A percentile compares a stretch with the other conserved stretches of the same genome.
Conservation (phyloP, 1,139 yeast genomes). For the Blastobotrys arbuscula region DNA sequence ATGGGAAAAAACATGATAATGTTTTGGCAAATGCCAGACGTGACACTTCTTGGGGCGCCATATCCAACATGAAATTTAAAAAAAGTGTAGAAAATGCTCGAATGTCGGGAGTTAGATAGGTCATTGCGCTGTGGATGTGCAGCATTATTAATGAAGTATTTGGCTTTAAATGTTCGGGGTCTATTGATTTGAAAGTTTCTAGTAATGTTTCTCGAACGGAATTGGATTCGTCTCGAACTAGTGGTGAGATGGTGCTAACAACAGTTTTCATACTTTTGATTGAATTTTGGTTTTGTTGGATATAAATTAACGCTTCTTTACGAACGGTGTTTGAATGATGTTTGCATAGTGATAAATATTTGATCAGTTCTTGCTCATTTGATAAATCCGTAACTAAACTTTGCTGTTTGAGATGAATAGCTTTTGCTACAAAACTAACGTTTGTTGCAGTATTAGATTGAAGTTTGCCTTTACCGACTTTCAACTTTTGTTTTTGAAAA, state of each 20-base stretch:
- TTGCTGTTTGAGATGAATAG: conserved; percentile 33
- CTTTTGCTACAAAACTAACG: conserved; percentile 74
- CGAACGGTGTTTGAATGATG: conserved; percentile 75
- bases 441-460: conserved; percentile 74
- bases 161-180: conserved; percentile 49
- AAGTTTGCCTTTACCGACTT: conserved; percentile 78
- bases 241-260: conserved; percentile 51
- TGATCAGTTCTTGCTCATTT: conserved; percentile 32
- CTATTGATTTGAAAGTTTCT: conserved; percentile 42
- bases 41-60: conserved; percentile 27
- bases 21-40: conserved; percentile 35
- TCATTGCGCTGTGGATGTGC: conserved; percentile 90
- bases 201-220: conserved; percentile 61
- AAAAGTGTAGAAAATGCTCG: conserved; percentile 66
- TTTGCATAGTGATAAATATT: conserved; percentile 53
- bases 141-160: conserved; percentile 64
- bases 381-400: conserved; percentile 20
- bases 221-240: conserved; percentile 53
- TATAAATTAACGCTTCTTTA: conserved; percentile 56
- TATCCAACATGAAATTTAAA: conserved; percentile 48
- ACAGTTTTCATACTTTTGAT: conserved; percentile 47
- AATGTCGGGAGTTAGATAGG: conserved; percentile 74
- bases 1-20: conserved; percentile 35
- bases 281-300: conserved; percentile 21
- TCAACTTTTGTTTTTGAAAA: conserved; percentile 72